Conservation (phyloP, 768 basidiomycete species). For the Exidia glandulosa region DNA sequence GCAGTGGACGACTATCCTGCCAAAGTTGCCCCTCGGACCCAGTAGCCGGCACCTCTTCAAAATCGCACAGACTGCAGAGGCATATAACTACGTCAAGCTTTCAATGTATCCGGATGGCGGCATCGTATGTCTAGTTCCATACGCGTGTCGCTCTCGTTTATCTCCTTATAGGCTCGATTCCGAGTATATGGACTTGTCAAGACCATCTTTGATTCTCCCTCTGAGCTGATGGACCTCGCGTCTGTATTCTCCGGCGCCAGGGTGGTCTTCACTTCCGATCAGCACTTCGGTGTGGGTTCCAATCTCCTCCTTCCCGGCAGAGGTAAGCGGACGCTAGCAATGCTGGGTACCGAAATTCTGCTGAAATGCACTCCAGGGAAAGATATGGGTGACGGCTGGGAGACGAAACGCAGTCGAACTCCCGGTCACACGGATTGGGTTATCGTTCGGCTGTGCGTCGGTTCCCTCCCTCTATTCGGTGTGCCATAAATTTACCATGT, state of each 20-base stretch:
- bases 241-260: constrained; percentile 84
- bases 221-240: constrained; percentile 66
- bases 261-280: constrained; percentile 78
- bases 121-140: constrained; percentile 49
- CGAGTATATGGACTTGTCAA: constrained; percentile 76
- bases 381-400: constrained; percentile 99
- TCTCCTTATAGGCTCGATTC: constrained; percentile 63
- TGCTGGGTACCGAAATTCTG: neutral
- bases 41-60: constrained; percentile 83
- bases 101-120: constrained; percentile 97
- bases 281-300: constrained; percentile 87
- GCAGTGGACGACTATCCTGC: constrained; percentile 76
- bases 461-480: neutral
- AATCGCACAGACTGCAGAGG: constrained; percentile 37
- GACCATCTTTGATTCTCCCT: constrained; percentile 38
- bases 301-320: constrained; percentile 88
- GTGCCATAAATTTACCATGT: neutral
- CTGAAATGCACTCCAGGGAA: constrained; percentile 34
- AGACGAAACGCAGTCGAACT: constrained; percentile 79
- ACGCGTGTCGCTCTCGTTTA: neutral
- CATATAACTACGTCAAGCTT: constrained; percentile 73
- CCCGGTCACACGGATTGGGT: constrained; percentile 86
- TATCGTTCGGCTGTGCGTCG: constrained; percentile 71
- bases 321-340: constrained; percentile 28
- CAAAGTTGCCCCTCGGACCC: constrained; percentile 67